phyloP scores from a whole-genome alignment of 2,329 filamentous ascomycete species.

The Rhynchosporium graminicola region DNA sequence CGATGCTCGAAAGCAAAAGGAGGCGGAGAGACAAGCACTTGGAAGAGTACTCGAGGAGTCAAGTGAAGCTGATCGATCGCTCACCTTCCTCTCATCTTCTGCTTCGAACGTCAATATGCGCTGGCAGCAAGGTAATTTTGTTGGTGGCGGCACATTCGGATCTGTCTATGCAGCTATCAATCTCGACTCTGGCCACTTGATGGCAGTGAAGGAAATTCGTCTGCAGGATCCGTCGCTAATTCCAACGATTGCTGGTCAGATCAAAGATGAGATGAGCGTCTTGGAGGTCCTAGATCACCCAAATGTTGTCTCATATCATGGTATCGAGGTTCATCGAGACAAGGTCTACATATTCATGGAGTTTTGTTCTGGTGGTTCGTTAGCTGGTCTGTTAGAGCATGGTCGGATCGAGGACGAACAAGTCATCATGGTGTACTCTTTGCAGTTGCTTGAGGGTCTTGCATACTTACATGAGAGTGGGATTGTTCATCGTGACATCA shows the following conservation, averaged over 20 bases:
- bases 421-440: constrained; percentile 93
- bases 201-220: constrained; percentile 98
- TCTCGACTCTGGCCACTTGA: constrained; percentile 89
- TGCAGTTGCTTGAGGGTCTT: constrained; percentile 91
- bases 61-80: constrained; percentile 92
- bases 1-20: constrained; percentile 72
- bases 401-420: constrained; percentile 97
- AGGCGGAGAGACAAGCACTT: constrained; percentile 82
- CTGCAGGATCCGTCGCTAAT: constrained; percentile 96
- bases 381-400: constrained; percentile 88
- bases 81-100: constrained; percentile 90
- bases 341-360: constrained; percentile 99
- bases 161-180: constrained; percentile 98
- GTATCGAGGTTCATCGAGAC: constrained; percentile 96
- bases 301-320: constrained; percentile 96
- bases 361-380: constrained; percentile 92
- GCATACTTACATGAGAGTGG: constrained; percentile 89
- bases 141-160: constrained; percentile 94
- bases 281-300: constrained; percentile 94
- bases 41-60: constrained; percentile 90
- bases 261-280: constrained; percentile 95
- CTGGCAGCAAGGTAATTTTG: constrained; percentile 98
- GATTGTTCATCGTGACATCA: constrained; percentile 96
- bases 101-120: constrained; percentile 93
- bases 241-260: constrained; percentile 89